Evolutionary conservation across 2,329 filamentous ascomycete genomes (phyloP).

Genomic region (Fusarium anthophilum): DNA sequence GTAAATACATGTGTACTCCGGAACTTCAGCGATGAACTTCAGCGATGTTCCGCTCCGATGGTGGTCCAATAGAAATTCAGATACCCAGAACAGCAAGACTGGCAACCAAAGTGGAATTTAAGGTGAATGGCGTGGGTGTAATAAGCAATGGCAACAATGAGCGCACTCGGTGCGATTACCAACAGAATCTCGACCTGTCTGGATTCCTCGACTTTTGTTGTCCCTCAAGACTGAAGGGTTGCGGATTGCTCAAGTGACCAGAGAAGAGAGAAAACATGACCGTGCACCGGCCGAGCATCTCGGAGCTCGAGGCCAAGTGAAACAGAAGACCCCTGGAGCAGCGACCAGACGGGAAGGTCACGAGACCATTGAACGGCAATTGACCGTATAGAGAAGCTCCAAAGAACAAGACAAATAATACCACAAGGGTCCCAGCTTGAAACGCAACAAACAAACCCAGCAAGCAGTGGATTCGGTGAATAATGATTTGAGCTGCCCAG

Average conservation of each 20-base stretch:
- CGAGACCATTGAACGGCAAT: slow-evolving; percentile 22
- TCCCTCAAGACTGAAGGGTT: not conserved
- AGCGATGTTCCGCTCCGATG: not conserved
- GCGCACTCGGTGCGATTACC: not conserved
- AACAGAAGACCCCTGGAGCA: slow-evolving; percentile 13
- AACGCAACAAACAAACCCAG: slow-evolving; percentile 18
- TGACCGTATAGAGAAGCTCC: slow-evolving; percentile 19
- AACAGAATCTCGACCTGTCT: not conserved
- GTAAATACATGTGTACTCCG: not conserved
- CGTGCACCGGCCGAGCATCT: slow-evolving; percentile 26
- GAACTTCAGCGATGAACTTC: not conserved
- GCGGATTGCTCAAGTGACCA: slow-evolving; percentile 5
- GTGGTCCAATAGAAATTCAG: slow-evolving; percentile 2
- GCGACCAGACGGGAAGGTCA: slow-evolving; percentile 29
- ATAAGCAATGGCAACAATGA: not conserved
- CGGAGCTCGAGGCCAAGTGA: slow-evolving; percentile 10
- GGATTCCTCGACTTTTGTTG: not conserved
- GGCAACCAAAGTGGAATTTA: not conserved
- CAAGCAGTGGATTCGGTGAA: slow-evolving; percentile 10
- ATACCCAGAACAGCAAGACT: not conserved
- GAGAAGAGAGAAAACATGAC: not conserved
- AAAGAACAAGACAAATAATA: slow-evolving; percentile 14
- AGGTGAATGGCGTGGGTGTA: not conserved
- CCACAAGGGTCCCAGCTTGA: slow-evolving; percentile 4
- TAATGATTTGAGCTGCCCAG: slow-evolving; percentile 10